Percentiles rank a stretch among this genome's conserved stretches.
These are phyloP conservation scores for Pseudisothecium myosuroides DNA, from an alignment of 225 moss, liverwort and hornwort genomes.

Conservation along the genomic window DNA sequence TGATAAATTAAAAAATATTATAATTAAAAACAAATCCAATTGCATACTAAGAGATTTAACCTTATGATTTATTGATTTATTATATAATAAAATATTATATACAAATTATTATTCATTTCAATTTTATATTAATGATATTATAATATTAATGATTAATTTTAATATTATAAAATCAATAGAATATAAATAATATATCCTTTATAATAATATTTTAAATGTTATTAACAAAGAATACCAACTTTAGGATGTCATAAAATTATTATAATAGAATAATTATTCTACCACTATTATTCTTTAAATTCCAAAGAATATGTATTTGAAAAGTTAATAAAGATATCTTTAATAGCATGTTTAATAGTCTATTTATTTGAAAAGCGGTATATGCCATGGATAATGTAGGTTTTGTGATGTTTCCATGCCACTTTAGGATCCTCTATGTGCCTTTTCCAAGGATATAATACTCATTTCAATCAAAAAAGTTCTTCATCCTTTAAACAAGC, in stretches of 20 bases:
- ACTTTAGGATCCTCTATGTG: neutral
- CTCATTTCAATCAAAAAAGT: neutral
- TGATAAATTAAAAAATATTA: neutral
- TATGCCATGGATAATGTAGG: neutral
- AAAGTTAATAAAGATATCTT: too few relatives aligned
- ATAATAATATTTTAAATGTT: neutral
- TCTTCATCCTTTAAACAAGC: neutral
- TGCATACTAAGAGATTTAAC: too few relatives aligned
- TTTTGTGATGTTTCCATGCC: neutral
- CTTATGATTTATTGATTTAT: too few relatives aligned
- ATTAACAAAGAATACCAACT: neutral
- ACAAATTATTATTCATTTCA: neutral
- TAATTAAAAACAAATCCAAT: neutral
- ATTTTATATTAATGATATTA: neutral
- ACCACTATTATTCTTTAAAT: neutral
- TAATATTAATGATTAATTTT: neutral
- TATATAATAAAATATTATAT: neutral
- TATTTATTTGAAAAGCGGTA: rapidly evolving
- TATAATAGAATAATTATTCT: too few relatives aligned
- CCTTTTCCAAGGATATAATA: rapidly evolving
- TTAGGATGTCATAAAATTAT: neutral
- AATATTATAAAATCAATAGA: neutral
- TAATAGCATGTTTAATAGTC: neutral
- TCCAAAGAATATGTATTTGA: neutral
- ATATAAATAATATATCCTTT: too few relatives aligned